Base-by-base conservation (phyloP, 75 land plant genomes). In the Chamaecyparis obtusa region DNA sequence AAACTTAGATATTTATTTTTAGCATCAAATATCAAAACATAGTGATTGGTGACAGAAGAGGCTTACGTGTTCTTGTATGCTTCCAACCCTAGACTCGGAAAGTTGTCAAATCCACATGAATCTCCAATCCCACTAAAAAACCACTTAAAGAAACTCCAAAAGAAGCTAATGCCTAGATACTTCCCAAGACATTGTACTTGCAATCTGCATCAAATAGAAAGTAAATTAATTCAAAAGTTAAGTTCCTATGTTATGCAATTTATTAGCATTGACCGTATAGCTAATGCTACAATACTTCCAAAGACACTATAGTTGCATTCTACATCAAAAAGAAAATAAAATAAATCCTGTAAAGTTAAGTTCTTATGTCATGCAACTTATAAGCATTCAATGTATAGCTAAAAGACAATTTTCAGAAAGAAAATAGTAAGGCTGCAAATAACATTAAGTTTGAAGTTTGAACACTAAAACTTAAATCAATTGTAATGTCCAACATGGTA, bases 131-230 rank as follows among this genome's bases (percentile, higher is more conserved):
- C 95, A 87, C 95, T 93, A 46, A 94, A 93, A 87, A 93, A 90
- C 95, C 95, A 94, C 87, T 94, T 94, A 69, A 94, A 94, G 89
- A 87, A 91, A 51, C 94, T 92, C 91, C 92, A 94, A 32, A 89
- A 69, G 80, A 94, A 92, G 85, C 94, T 92, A 36, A 91, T 82
- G 67, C 87, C 76, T 5, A 92, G 85, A 78, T 87, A 92, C 75
- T 94, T 91, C 33, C 91, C 95, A 37, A 94, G 92, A 75, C 87
- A 88, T 37, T 39, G 84, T n/a, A 94, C 92, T 87, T 94, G 94
- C 67, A 90, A 92, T 77, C 94, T 93, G 94, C 81, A 85, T n/a
- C 87, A 80, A 80, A 41, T 44, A 1, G 27, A 80, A 80, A 11
- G 39, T 41, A 39, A 24, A 39, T 79, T 39, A 37, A 13, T 51